Evolutionary conservation across 2,329 filamentous ascomycete genomes (phyloP).

Genomic region (Lachnellula subtilissima): DNA sequence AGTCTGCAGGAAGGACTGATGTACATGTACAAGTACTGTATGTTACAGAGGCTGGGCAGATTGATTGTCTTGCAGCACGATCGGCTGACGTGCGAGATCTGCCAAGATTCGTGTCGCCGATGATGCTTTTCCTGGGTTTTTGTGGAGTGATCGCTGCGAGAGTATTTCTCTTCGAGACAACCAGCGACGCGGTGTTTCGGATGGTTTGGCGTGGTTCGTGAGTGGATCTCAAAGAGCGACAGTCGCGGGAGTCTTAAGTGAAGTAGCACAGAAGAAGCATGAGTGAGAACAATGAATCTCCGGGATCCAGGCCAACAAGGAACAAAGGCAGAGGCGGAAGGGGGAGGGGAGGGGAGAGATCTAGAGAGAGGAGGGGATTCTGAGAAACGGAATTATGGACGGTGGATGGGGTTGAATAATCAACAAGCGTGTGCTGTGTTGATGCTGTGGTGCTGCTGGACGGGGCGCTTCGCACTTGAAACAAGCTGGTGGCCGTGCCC

Average conservation of each 20-base stretch:
- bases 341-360: neutral
- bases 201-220: neutral
- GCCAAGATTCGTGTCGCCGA: constrained; percentile 3
- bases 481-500: neutral
- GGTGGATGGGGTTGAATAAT: neutral
- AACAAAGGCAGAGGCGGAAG: neutral
- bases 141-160: constrained; percentile 9
- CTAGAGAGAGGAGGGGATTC: neutral
- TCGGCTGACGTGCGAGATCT: constrained; percentile 7
- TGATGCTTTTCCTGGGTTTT: constrained; percentile 7
- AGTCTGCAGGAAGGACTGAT: too few relatives aligned
- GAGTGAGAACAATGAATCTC: neutral
- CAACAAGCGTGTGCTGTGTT: neutral
- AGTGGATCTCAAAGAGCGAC: neutral
- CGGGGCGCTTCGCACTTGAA: too few relatives aligned
- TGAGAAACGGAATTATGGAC: neutral
- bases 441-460: neutral
- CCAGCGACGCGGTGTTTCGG: constrained; percentile 13
- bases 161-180: constrained; percentile 2
- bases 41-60: neutral
- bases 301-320: neutral
- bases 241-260: neutral
- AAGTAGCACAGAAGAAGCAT: neutral
- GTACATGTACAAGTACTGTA: neutral
- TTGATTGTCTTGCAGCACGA: neutral